phyloP scores from a whole-genome alignment of 2,329 filamentous ascomycete species.

The Penicillium olsonii region DNA sequence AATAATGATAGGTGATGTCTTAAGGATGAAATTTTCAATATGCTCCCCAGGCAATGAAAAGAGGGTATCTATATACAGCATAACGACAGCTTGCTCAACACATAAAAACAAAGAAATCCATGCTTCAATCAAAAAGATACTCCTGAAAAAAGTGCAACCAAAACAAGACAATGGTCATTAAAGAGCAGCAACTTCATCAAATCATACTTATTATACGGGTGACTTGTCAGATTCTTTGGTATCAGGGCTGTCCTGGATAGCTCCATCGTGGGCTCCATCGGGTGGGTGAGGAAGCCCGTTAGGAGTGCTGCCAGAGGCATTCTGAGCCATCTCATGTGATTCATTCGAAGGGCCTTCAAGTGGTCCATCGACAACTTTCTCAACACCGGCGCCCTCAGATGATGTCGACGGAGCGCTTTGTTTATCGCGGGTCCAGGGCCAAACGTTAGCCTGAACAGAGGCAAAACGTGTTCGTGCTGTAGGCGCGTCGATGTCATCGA shows the following conservation, averaged over 20 bases:
- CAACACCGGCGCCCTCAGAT: conserved; percentile 14
- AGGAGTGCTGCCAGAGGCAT: neutral
- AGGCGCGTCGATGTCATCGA: conserved; percentile 40
- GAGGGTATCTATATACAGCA: conserved; percentile 27
- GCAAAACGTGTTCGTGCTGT: conserved; percentile 40
- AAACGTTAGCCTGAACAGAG: conserved; percentile 35
- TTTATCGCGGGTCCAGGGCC: conserved; percentile 33
- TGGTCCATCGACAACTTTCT: conserved; percentile 6
- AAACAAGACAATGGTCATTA: conserved; percentile 1
- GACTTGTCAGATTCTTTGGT: conserved; percentile 3
- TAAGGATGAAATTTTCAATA: neutral
- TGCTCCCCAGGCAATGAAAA: conserved; percentile 1
- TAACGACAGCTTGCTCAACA: conserved; percentile 5
- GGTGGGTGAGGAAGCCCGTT: neutral
- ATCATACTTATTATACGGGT: conserved; percentile 8
- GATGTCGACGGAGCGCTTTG: conserved; percentile 25
- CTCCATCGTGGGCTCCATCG: neutral
- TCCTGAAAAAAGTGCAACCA: conserved; percentile 6
- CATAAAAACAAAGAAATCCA: neutral
- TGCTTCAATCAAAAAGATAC: conserved; percentile 5
- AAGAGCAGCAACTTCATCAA: conserved; percentile 12
- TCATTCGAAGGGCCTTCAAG: neutral
- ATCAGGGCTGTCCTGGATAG: neutral
- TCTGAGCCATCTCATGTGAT: neutral
- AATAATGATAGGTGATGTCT: neutral